These are phyloP conservation scores for Zea luxurians DNA, from an alignment of 176 grass and related monocot genomes.

Conservation along the genomic window DNA sequence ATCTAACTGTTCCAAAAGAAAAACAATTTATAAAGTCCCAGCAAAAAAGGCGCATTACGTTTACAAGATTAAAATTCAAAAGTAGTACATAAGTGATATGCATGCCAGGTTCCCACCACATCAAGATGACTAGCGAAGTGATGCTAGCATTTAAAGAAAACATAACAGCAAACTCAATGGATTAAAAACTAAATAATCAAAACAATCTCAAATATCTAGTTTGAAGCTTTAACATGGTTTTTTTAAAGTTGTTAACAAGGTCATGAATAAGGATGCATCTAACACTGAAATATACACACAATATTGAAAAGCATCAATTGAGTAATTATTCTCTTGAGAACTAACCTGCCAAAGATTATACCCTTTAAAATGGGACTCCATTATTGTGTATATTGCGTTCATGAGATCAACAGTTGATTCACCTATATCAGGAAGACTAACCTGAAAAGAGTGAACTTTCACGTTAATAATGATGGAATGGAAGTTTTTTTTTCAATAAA, in stretches of 20 bases:
- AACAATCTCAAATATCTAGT: background rate
- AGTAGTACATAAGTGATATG: background rate
- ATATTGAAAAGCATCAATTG: conserved; percentile 17
- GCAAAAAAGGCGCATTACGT: background rate
- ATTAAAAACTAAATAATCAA: background rate
- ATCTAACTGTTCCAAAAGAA: conserved; percentile 62
- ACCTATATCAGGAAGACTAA: conserved; percentile 81
- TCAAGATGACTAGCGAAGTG: background rate
- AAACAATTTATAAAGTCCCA: conserved; percentile 9
- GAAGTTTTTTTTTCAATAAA: background rate
- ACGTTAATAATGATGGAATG: conserved; percentile 1
- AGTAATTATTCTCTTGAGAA: conserved; percentile 10
- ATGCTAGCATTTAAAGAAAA: conserved; percentile 12
- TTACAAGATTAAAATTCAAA: background rate
- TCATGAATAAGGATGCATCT: conserved; percentile 4
- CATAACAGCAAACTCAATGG: background rate
- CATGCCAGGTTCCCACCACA: background rate
- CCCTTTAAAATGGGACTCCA: conserved; percentile 47
- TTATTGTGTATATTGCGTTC: conserved; percentile 57
- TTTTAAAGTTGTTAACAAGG: background rate
- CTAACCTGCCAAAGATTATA: conserved; percentile 98
- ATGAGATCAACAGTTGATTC: conserved; percentile 63
- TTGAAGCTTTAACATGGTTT: background rate
- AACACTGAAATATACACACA: background rate
- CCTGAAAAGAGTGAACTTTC: conserved; percentile 44